These are phyloP conservation scores for Aspergillus versicolor DNA, from an alignment of 2,329 filamentous ascomycete genomes.

Conservation along the genomic window DNA sequence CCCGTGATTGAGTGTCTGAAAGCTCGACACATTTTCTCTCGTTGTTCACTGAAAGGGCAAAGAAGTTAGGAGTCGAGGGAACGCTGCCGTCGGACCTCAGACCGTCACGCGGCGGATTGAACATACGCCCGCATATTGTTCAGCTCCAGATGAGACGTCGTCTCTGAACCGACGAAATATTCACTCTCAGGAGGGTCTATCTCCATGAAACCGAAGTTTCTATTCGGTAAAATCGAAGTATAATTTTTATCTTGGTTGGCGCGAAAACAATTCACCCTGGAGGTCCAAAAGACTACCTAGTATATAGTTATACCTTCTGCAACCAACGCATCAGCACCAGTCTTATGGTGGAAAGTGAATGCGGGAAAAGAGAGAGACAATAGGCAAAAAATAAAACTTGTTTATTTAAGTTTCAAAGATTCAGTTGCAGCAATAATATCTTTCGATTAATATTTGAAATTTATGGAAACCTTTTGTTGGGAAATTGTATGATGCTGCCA, in stretches of 20 bases:
- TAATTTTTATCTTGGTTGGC: not conserved
- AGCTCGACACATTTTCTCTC: not conserved
- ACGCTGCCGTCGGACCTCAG: not conserved
- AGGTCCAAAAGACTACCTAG: not conserved
- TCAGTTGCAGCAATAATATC: not conserved
- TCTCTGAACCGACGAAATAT: not conserved
- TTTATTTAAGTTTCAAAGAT: not conserved
- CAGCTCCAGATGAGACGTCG: not conserved
- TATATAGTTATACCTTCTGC: not conserved
- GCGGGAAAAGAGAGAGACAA: not conserved
- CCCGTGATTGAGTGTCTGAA: not conserved
- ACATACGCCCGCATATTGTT: not conserved
- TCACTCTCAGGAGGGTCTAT: not conserved
- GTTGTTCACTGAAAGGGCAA: not conserved
- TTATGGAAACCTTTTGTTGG: no score
- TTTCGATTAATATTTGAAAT: not conserved
- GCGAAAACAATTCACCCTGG: not conserved
- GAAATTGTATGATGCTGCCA: not conserved
- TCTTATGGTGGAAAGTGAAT: not conserved
- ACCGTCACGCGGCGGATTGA: not conserved
- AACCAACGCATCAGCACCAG: not conserved
- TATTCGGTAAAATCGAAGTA: not conserved
- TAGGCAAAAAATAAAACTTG: not conserved
- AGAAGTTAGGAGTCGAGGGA: not conserved
- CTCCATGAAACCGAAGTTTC: not conserved